Conservation (phyloP, 2,329 filamentous ascomycete genomes). For the Neofusicoccum parvum region DNA sequence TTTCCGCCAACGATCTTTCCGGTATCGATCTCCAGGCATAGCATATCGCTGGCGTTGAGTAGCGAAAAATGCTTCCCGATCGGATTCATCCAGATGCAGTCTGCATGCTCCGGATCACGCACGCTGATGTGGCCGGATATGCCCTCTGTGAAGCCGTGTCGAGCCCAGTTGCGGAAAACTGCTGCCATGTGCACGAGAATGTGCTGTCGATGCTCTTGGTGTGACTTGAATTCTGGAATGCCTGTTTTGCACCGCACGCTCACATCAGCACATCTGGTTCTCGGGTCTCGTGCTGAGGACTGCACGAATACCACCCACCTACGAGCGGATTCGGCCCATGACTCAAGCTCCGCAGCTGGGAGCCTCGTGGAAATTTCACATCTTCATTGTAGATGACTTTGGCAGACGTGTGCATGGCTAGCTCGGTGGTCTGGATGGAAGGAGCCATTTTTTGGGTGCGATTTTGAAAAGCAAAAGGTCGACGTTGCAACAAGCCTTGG, state of each 20-base stretch:
- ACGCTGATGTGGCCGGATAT: slow-evolving; percentile 70
- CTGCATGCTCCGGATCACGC: slow-evolving; percentile 63
- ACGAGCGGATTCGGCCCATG: background rate
- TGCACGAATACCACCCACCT: background rate
- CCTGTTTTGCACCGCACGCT: slow-evolving; percentile 34
- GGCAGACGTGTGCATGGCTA: background rate
- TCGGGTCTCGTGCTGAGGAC: background rate
- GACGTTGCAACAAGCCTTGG: background rate
- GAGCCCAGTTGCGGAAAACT: slow-evolving; percentile 68
- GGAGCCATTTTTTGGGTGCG: background rate
- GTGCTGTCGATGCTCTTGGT: slow-evolving; percentile 62
- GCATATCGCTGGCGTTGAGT: slow-evolving; percentile 66
- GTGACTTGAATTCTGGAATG: slow-evolving; percentile 58
- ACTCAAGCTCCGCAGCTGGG: background rate
- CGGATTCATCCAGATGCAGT: slow-evolving; percentile 71
- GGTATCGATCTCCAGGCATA: slow-evolving; percentile 60
- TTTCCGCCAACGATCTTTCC: slow-evolving; percentile 67
- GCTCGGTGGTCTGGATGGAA: background rate
- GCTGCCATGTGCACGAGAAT: slow-evolving; percentile 66
- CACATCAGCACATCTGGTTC: background rate
- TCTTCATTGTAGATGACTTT: background rate
- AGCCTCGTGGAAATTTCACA: background rate
- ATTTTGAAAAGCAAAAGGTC: background rate
- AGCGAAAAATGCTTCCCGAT: slow-evolving; percentile 66
- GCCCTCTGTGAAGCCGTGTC: slow-evolving; percentile 68